Percentiles rank a stretch among this genome's conserved stretches.
These are phyloP conservation scores for Cladosporium sp. DNA, from an alignment of 2,329 filamentous ascomycete genomes.

Conservation along the genomic window DNA sequence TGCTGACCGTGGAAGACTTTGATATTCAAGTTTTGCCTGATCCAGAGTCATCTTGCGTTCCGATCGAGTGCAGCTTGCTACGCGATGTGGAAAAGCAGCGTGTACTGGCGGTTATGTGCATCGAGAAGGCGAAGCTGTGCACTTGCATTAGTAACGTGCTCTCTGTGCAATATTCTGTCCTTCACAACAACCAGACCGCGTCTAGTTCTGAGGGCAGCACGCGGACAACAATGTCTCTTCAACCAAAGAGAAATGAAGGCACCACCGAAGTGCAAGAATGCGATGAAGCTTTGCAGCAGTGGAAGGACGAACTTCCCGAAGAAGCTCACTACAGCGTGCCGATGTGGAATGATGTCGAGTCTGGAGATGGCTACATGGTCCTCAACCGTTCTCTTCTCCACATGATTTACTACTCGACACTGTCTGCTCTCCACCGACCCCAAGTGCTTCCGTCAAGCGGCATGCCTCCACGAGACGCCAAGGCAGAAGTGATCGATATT, in stretches of 20 bases:
- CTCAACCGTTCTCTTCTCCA: slow-evolving; percentile 84
- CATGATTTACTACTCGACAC: slow-evolving; percentile 90
- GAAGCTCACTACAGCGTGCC: slow-evolving; percentile 69
- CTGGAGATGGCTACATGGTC: slow-evolving; percentile 59
- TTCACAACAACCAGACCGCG: slow-evolving; percentile 71
- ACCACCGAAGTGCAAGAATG: slow-evolving; percentile 76
- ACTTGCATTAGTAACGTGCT: slow-evolving; percentile 87
- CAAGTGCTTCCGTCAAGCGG: slow-evolving; percentile 77
- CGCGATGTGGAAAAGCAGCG: slow-evolving; percentile 73
- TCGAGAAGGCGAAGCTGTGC: slow-evolving; percentile 87
- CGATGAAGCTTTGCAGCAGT: slow-evolving; percentile 75
- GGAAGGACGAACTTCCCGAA: slow-evolving; percentile 71
- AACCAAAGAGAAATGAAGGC: slow-evolving; percentile 84
- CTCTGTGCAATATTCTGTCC: slow-evolving; percentile 86
- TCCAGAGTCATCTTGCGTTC: slow-evolving; percentile 64
- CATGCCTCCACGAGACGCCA: slow-evolving; percentile 43
- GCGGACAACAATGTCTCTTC: slow-evolving; percentile 77
- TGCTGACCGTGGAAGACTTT: slow-evolving; percentile 83
- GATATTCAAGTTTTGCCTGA: slow-evolving; percentile 67
- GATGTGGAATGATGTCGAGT: slow-evolving; percentile 57
- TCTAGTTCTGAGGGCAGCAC: slow-evolving; percentile 71
- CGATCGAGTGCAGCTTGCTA: slow-evolving; percentile 69
- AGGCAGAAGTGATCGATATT: slow-evolving; percentile 74
- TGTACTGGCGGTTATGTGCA: slow-evolving; percentile 82
- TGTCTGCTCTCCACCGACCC: slow-evolving; percentile 87